Conservation (phyloP, 2,329 filamentous ascomycete genomes). For the Periconia sp. region DNA sequence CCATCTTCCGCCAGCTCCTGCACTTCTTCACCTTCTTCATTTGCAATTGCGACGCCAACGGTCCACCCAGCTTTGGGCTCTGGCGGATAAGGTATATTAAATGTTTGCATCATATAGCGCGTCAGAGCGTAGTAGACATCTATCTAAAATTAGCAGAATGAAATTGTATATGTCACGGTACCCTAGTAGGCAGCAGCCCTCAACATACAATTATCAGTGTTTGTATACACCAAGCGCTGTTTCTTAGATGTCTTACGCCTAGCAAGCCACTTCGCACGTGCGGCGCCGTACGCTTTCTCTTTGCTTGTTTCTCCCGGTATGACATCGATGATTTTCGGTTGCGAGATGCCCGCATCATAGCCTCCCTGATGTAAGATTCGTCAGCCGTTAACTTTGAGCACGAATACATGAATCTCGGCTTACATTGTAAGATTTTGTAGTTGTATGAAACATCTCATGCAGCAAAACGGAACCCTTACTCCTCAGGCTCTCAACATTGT, state of each 20-base stretch:
- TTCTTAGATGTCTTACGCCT: not conserved
- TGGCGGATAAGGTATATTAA: not conserved
- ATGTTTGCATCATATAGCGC: not conserved
- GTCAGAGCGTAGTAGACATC: slow-evolving; percentile 1
- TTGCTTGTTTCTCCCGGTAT: not conserved
- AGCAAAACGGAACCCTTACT: not conserved
- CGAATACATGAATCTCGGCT: not conserved
- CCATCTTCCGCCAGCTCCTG: not conserved
- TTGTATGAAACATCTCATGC: slow-evolving; percentile 1
- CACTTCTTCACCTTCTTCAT: not conserved
- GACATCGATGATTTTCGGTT: not conserved
- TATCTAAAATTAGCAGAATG: too few relatives aligned
- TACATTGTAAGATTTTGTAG: not conserved
- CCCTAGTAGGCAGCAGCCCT: too few relatives aligned
- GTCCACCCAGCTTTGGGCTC: not conserved
- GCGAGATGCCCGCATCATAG: not conserved
- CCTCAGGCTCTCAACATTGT: not conserved
- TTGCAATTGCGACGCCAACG: too few relatives aligned
- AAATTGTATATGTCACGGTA: too few relatives aligned
- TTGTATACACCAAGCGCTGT: not conserved
- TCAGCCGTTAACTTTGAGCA: not conserved
- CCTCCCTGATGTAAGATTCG: not conserved
- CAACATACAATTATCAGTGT: slow-evolving; percentile 1
- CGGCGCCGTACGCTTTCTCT: slow-evolving; percentile 1
- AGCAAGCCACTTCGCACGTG: not conserved